Base-by-base conservation (phyloP, 2,329 filamentous ascomycete species). In the Colletotrichum sp. region DNA sequence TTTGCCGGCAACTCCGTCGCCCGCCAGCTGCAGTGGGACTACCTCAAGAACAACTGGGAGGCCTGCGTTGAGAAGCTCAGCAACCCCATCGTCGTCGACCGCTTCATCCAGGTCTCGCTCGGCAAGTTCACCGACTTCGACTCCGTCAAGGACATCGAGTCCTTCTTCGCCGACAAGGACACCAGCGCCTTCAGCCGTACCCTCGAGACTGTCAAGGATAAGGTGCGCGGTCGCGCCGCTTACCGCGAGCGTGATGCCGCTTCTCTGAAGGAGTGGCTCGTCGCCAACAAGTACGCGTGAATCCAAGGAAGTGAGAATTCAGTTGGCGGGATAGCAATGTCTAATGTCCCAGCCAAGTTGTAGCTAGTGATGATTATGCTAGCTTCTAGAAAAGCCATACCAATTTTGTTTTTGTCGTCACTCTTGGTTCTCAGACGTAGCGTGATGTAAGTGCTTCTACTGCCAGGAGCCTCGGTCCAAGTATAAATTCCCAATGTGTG, bases 51-150 rank as follows among this genome's bases (percentile, higher is more conserved):
- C 59, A 93, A 98, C 86, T 99, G 96, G 95, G 89, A 92, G 34
- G 88, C 90, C 44, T 90, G 98, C 60, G 90, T 93, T 68, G 87
- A 91, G 76, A 94, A 94, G 84, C 89, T 99, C 71, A 92, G 83
- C 57, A 98, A 98, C 86, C 94, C 95, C 78, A 94, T 98, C 34
- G 92, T 98, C 5, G 89, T 98, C 18, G 96, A 99, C 86, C 93
- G 96, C 64, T 98, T 98, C 86, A 87, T 99, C 80, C 93, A 95
- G 80, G 89, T 94, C 79, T 93, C 93, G 60, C 87, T 99, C 79
- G 92, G 92, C 81, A 94, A 95, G 82, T 99, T 98, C 83, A 92
- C 95, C 5, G 93, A 95, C 80, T 86, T 88, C 16, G 90, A 90
- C 77, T 89, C 92, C 18, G 90, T 95, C 77, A 89, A 92, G 78